phyloP scores from a whole-genome alignment of 257 asterid genomes.

The Solanum ossicruentum region DNA sequence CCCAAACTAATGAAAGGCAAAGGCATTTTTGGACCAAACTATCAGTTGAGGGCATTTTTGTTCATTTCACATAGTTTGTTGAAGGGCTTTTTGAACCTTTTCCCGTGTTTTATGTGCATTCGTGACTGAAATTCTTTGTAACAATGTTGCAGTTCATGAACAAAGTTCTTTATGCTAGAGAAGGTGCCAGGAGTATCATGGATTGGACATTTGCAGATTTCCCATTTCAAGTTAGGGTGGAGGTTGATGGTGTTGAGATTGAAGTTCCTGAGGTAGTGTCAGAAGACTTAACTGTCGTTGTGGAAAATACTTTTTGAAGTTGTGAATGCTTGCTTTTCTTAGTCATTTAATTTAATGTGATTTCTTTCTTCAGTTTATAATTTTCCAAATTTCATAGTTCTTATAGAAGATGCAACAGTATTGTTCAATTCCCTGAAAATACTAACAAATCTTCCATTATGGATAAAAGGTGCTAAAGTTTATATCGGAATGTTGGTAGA shows the following conservation, averaged over 20 bases:
- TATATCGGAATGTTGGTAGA: not conserved
- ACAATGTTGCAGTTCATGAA: conserved; percentile 82
- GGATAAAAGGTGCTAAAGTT: not conserved
- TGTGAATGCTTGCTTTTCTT: not conserved
- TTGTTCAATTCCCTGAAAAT: not conserved
- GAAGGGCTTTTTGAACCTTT: too few relatives aligned
- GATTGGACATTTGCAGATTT: conserved; percentile 87
- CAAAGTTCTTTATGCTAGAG: conserved; percentile 97
- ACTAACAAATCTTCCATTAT: not conserved
- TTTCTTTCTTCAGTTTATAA: not conserved
- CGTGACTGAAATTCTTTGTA: not conserved
- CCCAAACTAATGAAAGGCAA: too few relatives aligned
- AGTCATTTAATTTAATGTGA: not conserved
- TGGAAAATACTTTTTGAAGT: not conserved
- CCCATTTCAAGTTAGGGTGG: conserved; percentile 89
- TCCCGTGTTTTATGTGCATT: not conserved
- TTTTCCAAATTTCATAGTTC: not conserved
- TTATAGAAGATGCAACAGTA: not conserved
- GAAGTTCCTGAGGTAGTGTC: conserved; percentile 94
- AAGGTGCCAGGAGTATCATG: conserved; percentile 94
- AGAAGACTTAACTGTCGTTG: not conserved
- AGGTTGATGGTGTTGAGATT: conserved; percentile 87
- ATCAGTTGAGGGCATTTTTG: too few relatives aligned
- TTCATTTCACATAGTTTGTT: too few relatives aligned
- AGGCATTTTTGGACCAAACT: too few relatives aligned